phyloP scores from a whole-genome alignment of 768 basidiomycete genomes.

The Neoboletus subvelutipes region DNA sequence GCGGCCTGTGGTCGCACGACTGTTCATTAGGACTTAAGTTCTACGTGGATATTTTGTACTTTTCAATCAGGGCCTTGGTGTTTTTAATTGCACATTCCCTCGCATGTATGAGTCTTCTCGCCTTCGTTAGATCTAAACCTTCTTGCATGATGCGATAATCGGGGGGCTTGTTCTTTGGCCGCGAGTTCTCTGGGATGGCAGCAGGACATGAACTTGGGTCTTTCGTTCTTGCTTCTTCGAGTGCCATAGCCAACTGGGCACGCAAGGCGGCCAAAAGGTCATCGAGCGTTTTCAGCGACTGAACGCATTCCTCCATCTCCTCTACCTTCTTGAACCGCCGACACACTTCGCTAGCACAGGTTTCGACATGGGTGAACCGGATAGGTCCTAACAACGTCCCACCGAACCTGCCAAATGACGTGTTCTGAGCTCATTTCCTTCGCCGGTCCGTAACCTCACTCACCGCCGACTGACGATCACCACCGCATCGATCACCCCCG shows the following conservation, averaged over 20 bases:
- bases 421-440: not conserved
- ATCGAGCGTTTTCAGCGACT: slow-evolving; percentile 60
- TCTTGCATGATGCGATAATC: slow-evolving; percentile 48
- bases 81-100: slow-evolving; percentile 66
- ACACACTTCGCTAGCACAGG: slow-evolving; percentile 73
- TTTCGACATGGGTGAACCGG: slow-evolving; percentile 76
- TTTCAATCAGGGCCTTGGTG: slow-evolving; percentile 56
- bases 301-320: slow-evolving; percentile 61
- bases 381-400: slow-evolving; percentile 77
- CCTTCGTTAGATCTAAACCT: slow-evolving; percentile 56
- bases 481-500: slow-evolving; percentile 72
- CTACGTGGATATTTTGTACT: slow-evolving; percentile 22
- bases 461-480: slow-evolving; percentile 81
- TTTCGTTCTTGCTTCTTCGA: not conserved
- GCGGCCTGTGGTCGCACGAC: not conserved
- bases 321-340: slow-evolving; percentile 63
- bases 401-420: slow-evolving; percentile 62
- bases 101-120: slow-evolving; percentile 64
- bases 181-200: not conserved
- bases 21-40: not conserved
- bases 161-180: slow-evolving; percentile 28
- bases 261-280: slow-evolving; percentile 59
- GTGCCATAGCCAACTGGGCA: slow-evolving; percentile 32
- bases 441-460: no score
- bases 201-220: not conserved